Base-by-base conservation (phyloP, 176 grass and related monocot species). In the maize (Zea mays) region DNA sequence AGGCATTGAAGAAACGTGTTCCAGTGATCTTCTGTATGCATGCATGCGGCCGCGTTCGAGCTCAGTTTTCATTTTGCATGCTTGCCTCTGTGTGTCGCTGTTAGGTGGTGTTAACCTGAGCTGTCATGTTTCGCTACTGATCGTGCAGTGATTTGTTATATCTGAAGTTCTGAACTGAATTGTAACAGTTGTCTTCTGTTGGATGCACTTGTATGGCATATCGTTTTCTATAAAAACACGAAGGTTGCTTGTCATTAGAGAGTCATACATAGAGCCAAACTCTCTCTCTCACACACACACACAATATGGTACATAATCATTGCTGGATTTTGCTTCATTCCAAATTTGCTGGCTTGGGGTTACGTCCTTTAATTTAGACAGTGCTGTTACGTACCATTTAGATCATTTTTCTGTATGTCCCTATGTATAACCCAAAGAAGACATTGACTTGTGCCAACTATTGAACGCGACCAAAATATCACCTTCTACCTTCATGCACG, bases 1-100 rank as follows among this genome's bases (percentile, higher is more conserved):
- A 90, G 86, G 84, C 83, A 90, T 60, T 97, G 81, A 92, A 14
- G 7, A 44, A 12, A 48, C n/a, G 0, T 19, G 2, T 40, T 3
- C 35, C 36, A 2, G 17, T 60, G 44, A 41, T 21, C 27, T 21
- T 21, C 0, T 68, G 55, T 48, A 21, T 58, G 20, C 51, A 21
- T 58, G 20, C 51, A 77, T 70, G 70, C 20, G 58, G 3, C 55
- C 40, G 52, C 5, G 2, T 37, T 66, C 14, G 1, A 63, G 21
- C 49, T 79, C 67, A 74, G 61, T 14, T 69, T 75, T 63, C 37
- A 15, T 2, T 17, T 39, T 54, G 21, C 37, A 45, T 81, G 46
- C 52, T 67, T 73, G 27, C 49, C n/a, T 75, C 11, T 75, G 46
- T 69, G 19, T 75, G 46, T 69, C 14, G 3, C 61, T 66, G 48